Conservation (phyloP, 176 grass and related monocot genomes). For the Paspalum vaginatum region DNA sequence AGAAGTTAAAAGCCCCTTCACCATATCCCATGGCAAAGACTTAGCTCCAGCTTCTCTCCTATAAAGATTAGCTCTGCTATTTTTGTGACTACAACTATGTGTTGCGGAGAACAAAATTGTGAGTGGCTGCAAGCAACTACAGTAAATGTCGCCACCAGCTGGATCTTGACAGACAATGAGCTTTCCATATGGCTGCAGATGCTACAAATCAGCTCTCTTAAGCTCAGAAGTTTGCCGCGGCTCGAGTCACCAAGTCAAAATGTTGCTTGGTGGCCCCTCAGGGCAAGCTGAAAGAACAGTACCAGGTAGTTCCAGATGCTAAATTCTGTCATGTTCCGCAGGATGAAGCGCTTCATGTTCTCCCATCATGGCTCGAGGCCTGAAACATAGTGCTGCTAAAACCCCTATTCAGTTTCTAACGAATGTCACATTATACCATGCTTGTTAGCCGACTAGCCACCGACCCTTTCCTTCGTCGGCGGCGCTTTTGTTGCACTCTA, state of each 20-base stretch:
- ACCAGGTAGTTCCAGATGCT: constrained; percentile 12
- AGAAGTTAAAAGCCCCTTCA: constrained; percentile 2
- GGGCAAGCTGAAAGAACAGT: background rate
- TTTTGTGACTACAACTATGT: constrained; percentile 10
- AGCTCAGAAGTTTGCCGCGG: background rate
- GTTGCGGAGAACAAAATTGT: constrained; percentile 38
- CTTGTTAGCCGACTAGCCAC: constrained; percentile 61
- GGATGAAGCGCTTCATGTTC: background rate
- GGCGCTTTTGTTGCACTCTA: constrained; percentile 74
- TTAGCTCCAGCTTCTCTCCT: constrained; percentile 17
- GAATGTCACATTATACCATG: constrained; percentile 44
- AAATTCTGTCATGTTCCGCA: background rate
- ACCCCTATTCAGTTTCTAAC: background rate
- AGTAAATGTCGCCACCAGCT: background rate
- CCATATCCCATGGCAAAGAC: constrained; percentile 4
- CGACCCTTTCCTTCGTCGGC: constrained; percentile 69
- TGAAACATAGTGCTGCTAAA: background rate
- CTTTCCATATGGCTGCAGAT: background rate
- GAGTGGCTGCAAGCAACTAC: constrained; percentile 12
- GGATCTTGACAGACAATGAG: background rate
- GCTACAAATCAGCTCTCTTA: constrained; percentile 10
- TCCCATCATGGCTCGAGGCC: constrained; percentile 4
- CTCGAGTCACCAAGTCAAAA: background rate
- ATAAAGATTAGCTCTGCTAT: background rate
- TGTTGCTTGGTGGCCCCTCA: background rate